These are phyloP conservation scores for Ceratocystis variospora DNA, from an alignment of 2,329 filamentous ascomycete species.

Conservation along the genomic window DNA sequence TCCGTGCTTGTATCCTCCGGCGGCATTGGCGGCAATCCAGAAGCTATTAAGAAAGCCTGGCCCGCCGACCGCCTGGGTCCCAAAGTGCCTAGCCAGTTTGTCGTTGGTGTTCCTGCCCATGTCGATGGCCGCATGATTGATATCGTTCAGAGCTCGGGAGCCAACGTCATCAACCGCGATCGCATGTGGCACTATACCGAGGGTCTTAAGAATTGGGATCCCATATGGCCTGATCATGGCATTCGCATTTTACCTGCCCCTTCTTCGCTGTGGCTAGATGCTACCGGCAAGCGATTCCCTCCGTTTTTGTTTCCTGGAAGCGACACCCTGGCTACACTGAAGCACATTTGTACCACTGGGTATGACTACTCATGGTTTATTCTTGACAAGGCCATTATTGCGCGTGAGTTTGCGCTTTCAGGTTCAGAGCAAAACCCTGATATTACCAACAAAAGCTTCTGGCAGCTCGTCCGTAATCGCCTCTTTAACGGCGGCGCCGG, in stretches of 20 bases:
- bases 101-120: conserved; percentile 47
- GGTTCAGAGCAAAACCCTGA: conserved; percentile 52
- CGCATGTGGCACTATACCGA: conserved; percentile 56
- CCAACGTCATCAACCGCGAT: conserved; percentile 44
- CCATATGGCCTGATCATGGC: conserved; percentile 47
- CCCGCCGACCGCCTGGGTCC: conserved; percentile 43
- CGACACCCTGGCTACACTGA: conserved; percentile 44
- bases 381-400: conserved; percentile 43
- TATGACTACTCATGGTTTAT: conserved; percentile 53
- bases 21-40: conserved; percentile 49
- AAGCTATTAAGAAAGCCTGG: conserved; percentile 45
- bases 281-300: conserved; percentile 43
- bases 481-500: conserved; percentile 37
- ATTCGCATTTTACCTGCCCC: conserved; percentile 48
- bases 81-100: conserved; percentile 41
- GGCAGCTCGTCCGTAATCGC: conserved; percentile 37
- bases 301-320: conserved; percentile 42
- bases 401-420: conserved; percentile 47
- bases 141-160: conserved; percentile 40
- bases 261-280: conserved; percentile 49
- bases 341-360: conserved; percentile 45
- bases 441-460: conserved; percentile 42
- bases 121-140: conserved; percentile 51
- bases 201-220: conserved; percentile 46
- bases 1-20: conserved; percentile 43